phyloP scores from a whole-genome alignment of 805 yeast species.

The Teunomyces tritomae region DNA sequence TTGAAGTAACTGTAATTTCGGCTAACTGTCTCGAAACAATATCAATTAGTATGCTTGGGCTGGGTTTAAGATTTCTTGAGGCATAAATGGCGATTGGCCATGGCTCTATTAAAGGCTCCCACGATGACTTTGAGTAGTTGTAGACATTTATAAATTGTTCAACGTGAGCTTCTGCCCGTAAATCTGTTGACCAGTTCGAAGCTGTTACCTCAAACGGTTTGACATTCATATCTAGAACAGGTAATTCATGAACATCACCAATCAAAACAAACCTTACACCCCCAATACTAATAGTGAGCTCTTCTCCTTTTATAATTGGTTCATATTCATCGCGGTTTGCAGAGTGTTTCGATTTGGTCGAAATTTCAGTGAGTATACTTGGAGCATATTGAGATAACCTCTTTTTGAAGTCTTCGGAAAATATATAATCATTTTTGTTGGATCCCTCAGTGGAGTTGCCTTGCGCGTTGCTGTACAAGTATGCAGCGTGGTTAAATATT shows the following conservation, averaged over 20 bases:
- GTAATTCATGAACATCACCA: conserved; percentile 89
- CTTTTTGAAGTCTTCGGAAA: conserved; percentile 63
- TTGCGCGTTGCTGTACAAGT: conserved; percentile 38
- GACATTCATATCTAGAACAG: conserved; percentile 74
- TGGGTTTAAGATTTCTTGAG: conserved; percentile 46
- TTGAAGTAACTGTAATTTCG: conserved; percentile 77
- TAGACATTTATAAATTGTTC: conserved; percentile 72
- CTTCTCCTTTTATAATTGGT: conserved; percentile 64
- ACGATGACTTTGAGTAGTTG: conserved; percentile 83
- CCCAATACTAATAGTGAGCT: conserved; percentile 59
- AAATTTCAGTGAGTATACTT: conserved; percentile 52
- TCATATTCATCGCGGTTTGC: conserved; percentile 21
- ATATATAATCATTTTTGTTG: conserved; percentile 31
- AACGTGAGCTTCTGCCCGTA: conserved; percentile 64
- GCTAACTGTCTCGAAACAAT: conserved; percentile 73
- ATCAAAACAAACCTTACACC: conserved; percentile 80
- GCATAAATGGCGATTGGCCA: conserved; percentile 79
- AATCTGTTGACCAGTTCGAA: conserved; percentile 82
- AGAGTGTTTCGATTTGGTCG: conserved; percentile 28
- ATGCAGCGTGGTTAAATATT: conserved; percentile 71
- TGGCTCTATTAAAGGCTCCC: conserved; percentile 94
- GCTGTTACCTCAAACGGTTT: conserved; percentile 68
- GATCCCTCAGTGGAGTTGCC: conserved; percentile 8
- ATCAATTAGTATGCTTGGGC: conserved; percentile 56
- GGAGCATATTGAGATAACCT: conserved; percentile 67